phyloP scores from a whole-genome alignment of 306 rosid species.

The Trifolium repens region DNA sequence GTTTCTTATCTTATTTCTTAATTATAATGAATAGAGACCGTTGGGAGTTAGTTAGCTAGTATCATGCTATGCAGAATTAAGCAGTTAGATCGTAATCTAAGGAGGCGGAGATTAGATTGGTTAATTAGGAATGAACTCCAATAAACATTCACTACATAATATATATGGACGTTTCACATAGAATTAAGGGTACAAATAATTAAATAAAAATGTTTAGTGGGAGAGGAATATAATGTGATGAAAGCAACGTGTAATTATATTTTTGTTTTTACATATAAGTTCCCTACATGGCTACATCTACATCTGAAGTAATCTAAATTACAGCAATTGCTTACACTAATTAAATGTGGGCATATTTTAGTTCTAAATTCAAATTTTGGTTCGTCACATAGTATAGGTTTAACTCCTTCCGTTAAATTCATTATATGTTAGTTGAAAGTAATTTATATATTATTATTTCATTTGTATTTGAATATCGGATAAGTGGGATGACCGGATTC shows the following conservation, averaged over 20 bases:
- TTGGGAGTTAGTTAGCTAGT: constrained; percentile 6
- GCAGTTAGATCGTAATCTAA: constrained; percentile 22
- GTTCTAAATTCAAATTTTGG: too few relatives aligned
- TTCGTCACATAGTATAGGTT: too few relatives aligned
- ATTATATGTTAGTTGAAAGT: too few relatives aligned
- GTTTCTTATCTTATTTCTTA: background rate
- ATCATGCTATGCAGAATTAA: background rate
- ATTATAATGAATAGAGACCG: background rate
- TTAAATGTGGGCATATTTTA: too few relatives aligned
- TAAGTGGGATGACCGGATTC: too few relatives aligned
- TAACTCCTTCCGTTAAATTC: too few relatives aligned
- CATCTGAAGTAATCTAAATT: too few relatives aligned
- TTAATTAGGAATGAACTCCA: constrained; percentile 7
- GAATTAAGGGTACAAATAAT: constrained; percentile 15
- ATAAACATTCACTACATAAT: background rate
- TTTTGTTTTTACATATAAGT: too few relatives aligned
- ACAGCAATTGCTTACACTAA: too few relatives aligned
- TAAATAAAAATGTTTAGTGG: background rate
- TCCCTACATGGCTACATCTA: too few relatives aligned
- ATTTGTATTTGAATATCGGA: too few relatives aligned
- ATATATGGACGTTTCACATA: constrained; percentile 19
- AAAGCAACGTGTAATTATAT: background rate
- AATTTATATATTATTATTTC: too few relatives aligned
- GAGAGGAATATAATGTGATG: constrained; percentile 4
- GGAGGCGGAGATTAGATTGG: constrained; percentile 3